A percentile compares a stretch with the other conserved stretches of the same genome.
phyloP scores from a whole-genome alignment of 2,329 filamentous ascomycete genomes.

The Arachnopeziza araneosa region DNA sequence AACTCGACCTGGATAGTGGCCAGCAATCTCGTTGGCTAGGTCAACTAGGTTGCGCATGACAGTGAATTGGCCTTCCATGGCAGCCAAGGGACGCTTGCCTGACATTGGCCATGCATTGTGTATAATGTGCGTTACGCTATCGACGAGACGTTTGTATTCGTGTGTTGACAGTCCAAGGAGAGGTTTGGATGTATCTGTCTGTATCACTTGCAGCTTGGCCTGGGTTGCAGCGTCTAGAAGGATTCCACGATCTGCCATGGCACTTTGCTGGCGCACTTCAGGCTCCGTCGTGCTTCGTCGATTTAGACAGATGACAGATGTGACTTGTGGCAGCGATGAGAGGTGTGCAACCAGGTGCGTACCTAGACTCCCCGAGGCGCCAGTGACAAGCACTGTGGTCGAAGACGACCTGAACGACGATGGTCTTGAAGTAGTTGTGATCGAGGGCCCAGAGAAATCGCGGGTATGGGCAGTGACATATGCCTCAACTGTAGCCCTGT shows the following conservation, averaged over 20 bases:
- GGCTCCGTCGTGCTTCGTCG: not conserved
- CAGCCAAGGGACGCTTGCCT: not conserved
- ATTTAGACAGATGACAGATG: not conserved
- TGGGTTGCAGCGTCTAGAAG: not conserved
- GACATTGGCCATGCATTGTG: not conserved
- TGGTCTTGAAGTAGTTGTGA: too few relatives aligned
- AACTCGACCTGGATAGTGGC: conserved; percentile 13
- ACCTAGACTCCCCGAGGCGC: not conserved
- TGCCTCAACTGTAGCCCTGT: too few relatives aligned
- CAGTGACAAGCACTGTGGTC: not conserved
- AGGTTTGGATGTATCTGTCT: not conserved
- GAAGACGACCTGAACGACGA: too few relatives aligned
- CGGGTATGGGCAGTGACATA: too few relatives aligned
- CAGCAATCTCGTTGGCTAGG: conserved; percentile 35
- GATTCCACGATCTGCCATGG: not conserved
- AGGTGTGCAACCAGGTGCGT: not conserved
- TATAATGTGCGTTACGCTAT: not conserved
- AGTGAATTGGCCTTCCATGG: conserved; percentile 35
- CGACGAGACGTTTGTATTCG: not conserved
- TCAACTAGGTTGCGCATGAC: conserved; percentile 43
- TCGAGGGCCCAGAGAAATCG: too few relatives aligned
- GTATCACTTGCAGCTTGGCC: not conserved
- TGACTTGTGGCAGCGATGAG: not conserved
- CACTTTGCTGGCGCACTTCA: not conserved
- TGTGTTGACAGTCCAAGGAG: not conserved